Evolutionary conservation across 352 stramenopile species (phyloP).

Genomic region (Phytopythium helicoides): DNA sequence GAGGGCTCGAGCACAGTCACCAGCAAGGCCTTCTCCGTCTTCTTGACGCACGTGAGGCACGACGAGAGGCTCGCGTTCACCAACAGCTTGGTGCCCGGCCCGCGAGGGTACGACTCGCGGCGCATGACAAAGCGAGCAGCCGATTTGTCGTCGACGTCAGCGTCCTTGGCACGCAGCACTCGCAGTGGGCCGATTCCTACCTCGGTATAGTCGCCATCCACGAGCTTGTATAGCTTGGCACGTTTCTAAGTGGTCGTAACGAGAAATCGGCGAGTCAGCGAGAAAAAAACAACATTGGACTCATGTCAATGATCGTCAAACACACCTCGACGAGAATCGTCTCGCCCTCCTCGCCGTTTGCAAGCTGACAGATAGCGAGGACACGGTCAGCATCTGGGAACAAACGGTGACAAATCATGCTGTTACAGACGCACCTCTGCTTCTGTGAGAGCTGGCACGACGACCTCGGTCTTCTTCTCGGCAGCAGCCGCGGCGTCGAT

Average conservation of each 20-base stretch:
- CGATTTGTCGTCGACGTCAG: conserved; percentile 33
- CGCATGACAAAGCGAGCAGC: conserved; percentile 75
- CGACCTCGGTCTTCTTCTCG: conserved; percentile 40
- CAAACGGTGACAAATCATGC: too few relatives aligned
- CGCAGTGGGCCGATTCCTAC: conserved; percentile 73
- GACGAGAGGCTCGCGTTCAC: conserved; percentile 66
- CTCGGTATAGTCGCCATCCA: conserved; percentile 71
- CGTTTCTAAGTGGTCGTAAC: conserved; percentile 47
- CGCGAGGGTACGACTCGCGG: conserved; percentile 68
- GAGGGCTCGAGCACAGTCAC: conserved; percentile 56
- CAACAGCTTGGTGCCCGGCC: conserved; percentile 74
- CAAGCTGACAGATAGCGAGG: too few relatives aligned
- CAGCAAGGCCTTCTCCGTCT: conserved; percentile 77
- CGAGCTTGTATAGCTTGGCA: conserved; percentile 77
- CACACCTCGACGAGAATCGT: conserved; percentile 71
- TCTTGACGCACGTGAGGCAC: conserved; percentile 61
- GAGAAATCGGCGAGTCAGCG: conserved; percentile 1
- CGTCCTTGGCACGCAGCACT: conserved; percentile 49
- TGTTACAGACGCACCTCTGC: too few relatives aligned
- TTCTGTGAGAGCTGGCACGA: conserved; percentile 59
- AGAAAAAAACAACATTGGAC: background rate
- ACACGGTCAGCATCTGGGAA: too few relatives aligned
- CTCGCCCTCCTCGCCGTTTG: conserved; percentile 77
- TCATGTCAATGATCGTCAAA: background rate
- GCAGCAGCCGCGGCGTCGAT: conserved; percentile 1